These are phyloP conservation scores for Kwoniella dejecticola DNA, from an alignment of 768 basidiomycete genomes.

Conservation along the genomic window DNA sequence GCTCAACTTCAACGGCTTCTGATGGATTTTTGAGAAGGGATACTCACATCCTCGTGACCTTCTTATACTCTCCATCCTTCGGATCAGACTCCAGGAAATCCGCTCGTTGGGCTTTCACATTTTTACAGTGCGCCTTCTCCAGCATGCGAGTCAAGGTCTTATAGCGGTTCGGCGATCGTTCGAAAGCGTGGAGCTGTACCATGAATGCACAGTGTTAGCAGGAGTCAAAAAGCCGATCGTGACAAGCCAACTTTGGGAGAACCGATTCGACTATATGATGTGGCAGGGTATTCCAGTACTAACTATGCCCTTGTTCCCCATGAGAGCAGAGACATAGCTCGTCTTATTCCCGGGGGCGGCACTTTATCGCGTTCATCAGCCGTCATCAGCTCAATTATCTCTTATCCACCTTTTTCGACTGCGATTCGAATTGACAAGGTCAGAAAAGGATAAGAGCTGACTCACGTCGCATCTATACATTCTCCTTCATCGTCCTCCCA, in stretches of 20 bases:
- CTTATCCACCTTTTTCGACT: no score
- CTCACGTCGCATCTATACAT: constrained; percentile 80
- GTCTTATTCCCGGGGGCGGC: constrained; percentile 99
- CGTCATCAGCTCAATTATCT: background rate
- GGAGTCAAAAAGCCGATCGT: no score
- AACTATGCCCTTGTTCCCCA: constrained; percentile 80
- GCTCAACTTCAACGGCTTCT: no score
- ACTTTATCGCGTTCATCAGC: constrained; percentile 25
- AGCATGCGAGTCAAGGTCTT: constrained; percentile 83
- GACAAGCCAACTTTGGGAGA: no score
- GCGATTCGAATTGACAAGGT: no score
- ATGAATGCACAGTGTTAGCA: constrained; percentile 54
- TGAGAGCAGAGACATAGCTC: constrained; percentile 84
- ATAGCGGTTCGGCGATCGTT: constrained; percentile 79
- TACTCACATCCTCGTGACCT: constrained; percentile 83
- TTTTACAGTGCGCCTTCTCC: constrained; percentile 75
- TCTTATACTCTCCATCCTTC: constrained; percentile 63
- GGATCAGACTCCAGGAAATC: constrained; percentile 87
- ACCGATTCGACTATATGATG: no score
- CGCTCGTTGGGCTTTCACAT: constrained; percentile 70
- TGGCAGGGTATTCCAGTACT: no score
- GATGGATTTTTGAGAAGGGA: background rate
- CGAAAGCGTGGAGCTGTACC: constrained; percentile 72
- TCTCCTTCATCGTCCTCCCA: constrained; percentile 57
- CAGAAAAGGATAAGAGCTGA: background rate